phyloP scores from a whole-genome alignment of 139 green algal genomes.

The Trebouxia sp. region DNA sequence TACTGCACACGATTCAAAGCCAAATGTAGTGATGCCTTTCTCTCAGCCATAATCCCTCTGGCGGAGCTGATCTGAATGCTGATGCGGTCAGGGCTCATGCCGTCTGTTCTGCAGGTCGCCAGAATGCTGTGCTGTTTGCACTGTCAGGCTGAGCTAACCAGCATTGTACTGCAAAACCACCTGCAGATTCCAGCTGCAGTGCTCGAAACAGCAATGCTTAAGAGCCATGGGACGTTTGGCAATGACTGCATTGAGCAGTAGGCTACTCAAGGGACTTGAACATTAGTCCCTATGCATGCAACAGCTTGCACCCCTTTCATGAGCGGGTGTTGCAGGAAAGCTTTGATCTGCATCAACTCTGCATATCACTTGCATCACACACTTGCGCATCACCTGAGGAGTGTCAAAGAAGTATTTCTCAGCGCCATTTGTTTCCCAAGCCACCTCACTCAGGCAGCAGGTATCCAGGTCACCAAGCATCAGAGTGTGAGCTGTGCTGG shows the following conservation, averaged over 20 bases:
- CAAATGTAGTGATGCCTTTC: not conserved
- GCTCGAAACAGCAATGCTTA: too few species aligned
- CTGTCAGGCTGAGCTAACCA: conserved; percentile 77
- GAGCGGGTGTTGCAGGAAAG: too few species aligned
- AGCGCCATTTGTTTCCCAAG: conserved; percentile 50
- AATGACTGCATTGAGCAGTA: too few species aligned
- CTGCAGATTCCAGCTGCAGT: too few species aligned
- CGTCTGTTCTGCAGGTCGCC: conserved; percentile 69
- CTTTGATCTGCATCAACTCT: too few species aligned
- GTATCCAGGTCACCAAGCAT: conserved; percentile 78
- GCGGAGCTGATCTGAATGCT: conserved; percentile 47
- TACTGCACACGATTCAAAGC: not conserved
- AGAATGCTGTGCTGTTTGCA: conserved; percentile 65
- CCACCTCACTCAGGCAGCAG: conserved; percentile 74
- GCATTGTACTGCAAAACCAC: conserved; percentile 72
- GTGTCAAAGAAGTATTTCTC: conserved; percentile 42
- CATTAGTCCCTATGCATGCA: too few species aligned
- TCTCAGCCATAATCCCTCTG: not conserved
- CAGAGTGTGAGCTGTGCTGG: conserved; percentile 69
- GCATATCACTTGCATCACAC: too few species aligned
- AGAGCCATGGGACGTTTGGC: too few species aligned
- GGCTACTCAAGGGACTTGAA: too few species aligned
- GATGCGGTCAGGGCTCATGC: conserved; percentile 76
- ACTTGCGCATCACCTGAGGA: too few species aligned
- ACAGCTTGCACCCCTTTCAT: too few species aligned